Percentiles rank a stretch among this genome's conserved stretches.
Conservation (phyloP, 2,329 filamentous ascomycete genomes). For the Cadophora malorum region DNA sequence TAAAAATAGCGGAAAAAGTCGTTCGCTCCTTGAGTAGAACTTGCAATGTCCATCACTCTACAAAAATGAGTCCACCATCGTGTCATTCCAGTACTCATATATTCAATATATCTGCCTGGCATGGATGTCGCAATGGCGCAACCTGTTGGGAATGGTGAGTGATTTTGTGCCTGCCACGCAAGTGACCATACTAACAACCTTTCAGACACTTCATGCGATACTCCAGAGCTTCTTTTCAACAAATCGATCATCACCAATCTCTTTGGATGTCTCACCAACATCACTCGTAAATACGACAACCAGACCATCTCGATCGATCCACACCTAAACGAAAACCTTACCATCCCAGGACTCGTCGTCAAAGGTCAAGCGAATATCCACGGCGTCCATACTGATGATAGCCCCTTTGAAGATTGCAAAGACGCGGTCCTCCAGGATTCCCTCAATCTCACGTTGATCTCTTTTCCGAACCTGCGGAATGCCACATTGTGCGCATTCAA, state of each 20-base stretch:
- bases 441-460: not conserved
- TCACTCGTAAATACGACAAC: not conserved
- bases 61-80: no score
- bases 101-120: not conserved
- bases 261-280: not conserved
- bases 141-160: not conserved
- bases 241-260: not conserved
- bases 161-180: not conserved
- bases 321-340: not conserved
- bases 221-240: not conserved
- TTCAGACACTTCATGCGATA: not conserved
- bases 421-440: not conserved
- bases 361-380: not conserved
- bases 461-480: not conserved
- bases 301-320: not conserved
- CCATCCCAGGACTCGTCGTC: not conserved
- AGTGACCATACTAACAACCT: not conserved
- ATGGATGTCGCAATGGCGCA: not conserved
- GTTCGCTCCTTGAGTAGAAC: no score
- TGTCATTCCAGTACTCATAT: not conserved
- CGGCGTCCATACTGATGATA: not conserved
- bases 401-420: not conserved
- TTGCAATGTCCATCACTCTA: no score
- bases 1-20: no score
- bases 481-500: not conserved